Evolutionary conservation across 345 rosid genomes (phyloP).

Genomic region (Salix exigua): DNA sequence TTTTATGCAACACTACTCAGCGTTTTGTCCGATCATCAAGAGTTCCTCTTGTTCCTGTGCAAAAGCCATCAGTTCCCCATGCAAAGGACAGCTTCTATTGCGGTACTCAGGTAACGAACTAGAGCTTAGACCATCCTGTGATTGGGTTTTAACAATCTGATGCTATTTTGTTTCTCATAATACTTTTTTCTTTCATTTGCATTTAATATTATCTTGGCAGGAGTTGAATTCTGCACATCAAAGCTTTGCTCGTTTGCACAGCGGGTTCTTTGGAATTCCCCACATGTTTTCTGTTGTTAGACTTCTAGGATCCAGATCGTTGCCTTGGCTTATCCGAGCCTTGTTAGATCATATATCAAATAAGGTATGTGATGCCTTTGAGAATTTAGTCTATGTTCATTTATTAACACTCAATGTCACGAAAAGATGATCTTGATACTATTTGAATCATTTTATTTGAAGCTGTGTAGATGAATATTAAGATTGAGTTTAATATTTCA

Average conservation of each 20-base stretch:
- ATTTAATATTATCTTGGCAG: conserved; percentile 33
- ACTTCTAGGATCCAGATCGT: conserved; percentile 89
- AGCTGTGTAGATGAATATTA: background rate
- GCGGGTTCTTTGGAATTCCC: conserved; percentile 86
- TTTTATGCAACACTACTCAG: conserved; percentile 96
- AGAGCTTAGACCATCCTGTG: background rate
- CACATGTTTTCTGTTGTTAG: conserved; percentile 81
- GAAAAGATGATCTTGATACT: background rate
- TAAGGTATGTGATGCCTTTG: conserved; percentile 48
- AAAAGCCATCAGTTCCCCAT: conserved; percentile 87
- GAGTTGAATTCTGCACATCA: conserved; percentile 97
- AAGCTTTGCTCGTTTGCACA: conserved; percentile 86
- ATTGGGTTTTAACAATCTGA: conserved; percentile 1
- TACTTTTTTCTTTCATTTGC: background rate
- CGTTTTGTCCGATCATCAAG: conserved; percentile 83
- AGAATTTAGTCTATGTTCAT: background rate
- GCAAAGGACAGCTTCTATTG: conserved; percentile 91
- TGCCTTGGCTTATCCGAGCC: conserved; percentile 97
- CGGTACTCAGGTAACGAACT: conserved; percentile 80
- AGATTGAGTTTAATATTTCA: conserved; percentile 18
- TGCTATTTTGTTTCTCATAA: background rate
- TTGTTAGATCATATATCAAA: conserved; percentile 93
- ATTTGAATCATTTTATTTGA: background rate
- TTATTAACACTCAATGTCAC: conserved; percentile 7
- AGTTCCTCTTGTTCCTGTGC: conserved; percentile 65